Percentiles rank a stretch among this genome's conserved stretches.
These are phyloP conservation scores for Chaetoceros tenuissimus DNA, from an alignment of 108 stramenopile species.

Conservation along the genomic window DNA sequence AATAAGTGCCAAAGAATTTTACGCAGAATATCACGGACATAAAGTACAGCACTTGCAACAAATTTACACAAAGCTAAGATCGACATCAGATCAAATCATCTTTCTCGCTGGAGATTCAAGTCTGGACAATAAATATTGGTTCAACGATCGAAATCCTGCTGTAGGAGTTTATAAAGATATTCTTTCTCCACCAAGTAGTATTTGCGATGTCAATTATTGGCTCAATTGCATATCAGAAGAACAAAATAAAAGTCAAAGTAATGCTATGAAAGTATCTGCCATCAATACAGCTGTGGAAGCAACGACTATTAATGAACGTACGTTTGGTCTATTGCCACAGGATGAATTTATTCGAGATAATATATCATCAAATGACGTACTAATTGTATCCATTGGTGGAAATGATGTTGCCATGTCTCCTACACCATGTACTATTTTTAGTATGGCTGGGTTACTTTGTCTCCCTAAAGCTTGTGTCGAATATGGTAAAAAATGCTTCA, in stretches of 20 bases:
- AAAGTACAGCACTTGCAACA: conserved; percentile 41
- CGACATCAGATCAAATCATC: conserved; percentile 32
- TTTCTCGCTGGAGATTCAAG: conserved; percentile 48
- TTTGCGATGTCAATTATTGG: conserved; percentile 78
- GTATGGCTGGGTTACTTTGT: conserved; percentile 40
- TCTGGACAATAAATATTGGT: conserved; percentile 83
- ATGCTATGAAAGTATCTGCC: conserved; percentile 1
- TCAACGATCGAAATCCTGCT: conserved; percentile 35
- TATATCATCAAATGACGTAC: conserved; percentile 49
- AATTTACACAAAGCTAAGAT: conserved; percentile 46
- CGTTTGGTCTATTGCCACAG: conserved; percentile 42
- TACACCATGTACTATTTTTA: conserved; percentile 57
- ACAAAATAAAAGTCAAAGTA: no score
- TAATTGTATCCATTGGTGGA: conserved; percentile 78
- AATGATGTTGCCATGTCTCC: conserved; percentile 83
- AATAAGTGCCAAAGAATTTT: conserved; percentile 35
- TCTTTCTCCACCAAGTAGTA: conserved; percentile 46
- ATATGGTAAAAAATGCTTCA: conserved; percentile 25
- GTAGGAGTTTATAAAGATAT: conserved; percentile 44
- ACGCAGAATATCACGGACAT: conserved; percentile 69
- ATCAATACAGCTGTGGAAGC: conserved; percentile 45
- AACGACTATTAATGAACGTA: conserved; percentile 62
- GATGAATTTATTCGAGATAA: conserved; percentile 76
- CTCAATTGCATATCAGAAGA: conserved; percentile 34
- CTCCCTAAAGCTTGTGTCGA: conserved; percentile 46